These are phyloP conservation scores for Chrysoporthe cubensis DNA, from an alignment of 2,329 filamentous ascomycete genomes.

Conservation along the genomic window DNA sequence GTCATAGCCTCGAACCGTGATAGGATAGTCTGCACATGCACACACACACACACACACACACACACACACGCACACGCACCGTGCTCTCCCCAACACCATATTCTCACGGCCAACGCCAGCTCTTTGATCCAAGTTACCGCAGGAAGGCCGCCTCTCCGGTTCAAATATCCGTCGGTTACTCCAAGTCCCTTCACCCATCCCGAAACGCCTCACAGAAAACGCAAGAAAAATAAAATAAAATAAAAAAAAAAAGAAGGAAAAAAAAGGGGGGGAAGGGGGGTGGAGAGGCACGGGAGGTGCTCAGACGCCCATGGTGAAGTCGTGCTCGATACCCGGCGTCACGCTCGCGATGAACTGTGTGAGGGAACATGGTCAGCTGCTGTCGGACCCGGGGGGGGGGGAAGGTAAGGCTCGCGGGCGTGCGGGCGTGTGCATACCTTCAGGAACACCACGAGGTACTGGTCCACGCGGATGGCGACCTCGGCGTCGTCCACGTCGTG, in stretches of 20 bases:
- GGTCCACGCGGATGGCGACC: conserved; percentile 83
- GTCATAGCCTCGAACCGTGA: no score
- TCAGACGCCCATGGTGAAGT: conserved; percentile 95
- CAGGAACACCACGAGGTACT: conserved; percentile 84
- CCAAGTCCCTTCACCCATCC: no score
- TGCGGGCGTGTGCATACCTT: conserved; percentile 60
- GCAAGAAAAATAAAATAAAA: background rate
- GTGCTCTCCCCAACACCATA: no score
- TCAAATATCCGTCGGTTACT: no score
- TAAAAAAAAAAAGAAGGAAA: background rate
- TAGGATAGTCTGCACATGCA: no score
- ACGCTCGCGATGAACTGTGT: conserved; percentile 78
- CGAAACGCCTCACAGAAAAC: background rate
- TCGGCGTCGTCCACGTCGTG: conserved; percentile 70
- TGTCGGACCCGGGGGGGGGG: background rate
- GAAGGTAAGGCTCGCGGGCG: no score
- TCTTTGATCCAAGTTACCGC: no score
- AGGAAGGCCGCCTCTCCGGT: no score
- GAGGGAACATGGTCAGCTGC: conserved; percentile 32
- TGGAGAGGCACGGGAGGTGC: background rate
- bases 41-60: no score
- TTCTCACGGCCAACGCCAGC: no score
- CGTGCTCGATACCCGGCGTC: conserved; percentile 95
- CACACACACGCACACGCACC: no score
- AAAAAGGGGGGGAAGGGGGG: background rate